Evolutionary conservation across 208 protist species (phyloP).

Genomic region (Blechomonas ayalai): DNA sequence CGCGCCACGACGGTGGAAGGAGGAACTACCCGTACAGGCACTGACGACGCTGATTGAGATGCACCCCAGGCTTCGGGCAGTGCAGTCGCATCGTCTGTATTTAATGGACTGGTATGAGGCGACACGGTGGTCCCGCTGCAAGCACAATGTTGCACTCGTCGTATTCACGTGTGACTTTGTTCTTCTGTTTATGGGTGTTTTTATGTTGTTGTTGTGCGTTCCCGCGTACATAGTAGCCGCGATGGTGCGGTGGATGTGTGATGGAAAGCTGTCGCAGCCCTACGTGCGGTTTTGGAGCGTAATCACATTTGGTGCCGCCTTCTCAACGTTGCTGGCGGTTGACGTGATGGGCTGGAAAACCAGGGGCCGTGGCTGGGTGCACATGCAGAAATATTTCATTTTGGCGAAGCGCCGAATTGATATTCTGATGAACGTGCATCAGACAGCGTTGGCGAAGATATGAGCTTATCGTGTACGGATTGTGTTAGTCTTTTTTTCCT

Average conservation of each 20-base stretch:
- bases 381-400: constrained; percentile 80
- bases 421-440: constrained; percentile 51
- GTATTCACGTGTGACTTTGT: constrained; percentile 72
- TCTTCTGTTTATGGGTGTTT: constrained; percentile 49
- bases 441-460: constrained; percentile 30
- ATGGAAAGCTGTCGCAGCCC: constrained; percentile 15
- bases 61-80: constrained; percentile 74
- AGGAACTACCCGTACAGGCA: constrained; percentile 83
- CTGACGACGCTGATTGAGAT: constrained; percentile 86
- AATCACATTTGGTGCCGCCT: constrained; percentile 37
- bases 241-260: constrained; percentile 17
- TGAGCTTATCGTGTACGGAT: constrained; percentile 9
- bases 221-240: constrained; percentile 44
- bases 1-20: constrained; percentile 64
- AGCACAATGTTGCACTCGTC: constrained; percentile 83
- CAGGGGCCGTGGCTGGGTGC: constrained; percentile 55
- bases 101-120: constrained; percentile 74
- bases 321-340: constrained; percentile 19
- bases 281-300: constrained; percentile 75
- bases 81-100: constrained; percentile 68
- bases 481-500: too few species aligned
- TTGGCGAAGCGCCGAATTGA: constrained; percentile 55
- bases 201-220: constrained; percentile 47
- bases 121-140: constrained; percentile 83
- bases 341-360: constrained; percentile 31